phyloP scores from a whole-genome alignment of 1,284 basidiomycete species.

The Tilletiaria anomala region DNA sequence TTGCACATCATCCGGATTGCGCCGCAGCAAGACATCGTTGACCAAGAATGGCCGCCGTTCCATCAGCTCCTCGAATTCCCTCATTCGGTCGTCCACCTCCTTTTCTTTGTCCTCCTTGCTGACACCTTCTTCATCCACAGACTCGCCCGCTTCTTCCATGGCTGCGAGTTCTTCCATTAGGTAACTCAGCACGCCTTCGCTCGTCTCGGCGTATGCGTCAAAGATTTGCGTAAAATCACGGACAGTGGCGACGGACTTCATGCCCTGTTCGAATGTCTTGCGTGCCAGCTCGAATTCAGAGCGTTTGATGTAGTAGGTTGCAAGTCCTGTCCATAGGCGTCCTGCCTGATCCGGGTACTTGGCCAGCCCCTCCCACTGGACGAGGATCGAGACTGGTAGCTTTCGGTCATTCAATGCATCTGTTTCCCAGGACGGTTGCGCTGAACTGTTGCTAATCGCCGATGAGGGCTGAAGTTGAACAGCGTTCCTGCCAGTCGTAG shows the following conservation, averaged over 20 bases:
- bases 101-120: slow-evolving; percentile 55
- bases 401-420: no score
- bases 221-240: slow-evolving; percentile 98
- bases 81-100: slow-evolving; percentile 79
- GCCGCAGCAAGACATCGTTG: slow-evolving; percentile 80
- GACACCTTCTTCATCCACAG: slow-evolving; percentile 11
- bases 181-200: slow-evolving; percentile 75
- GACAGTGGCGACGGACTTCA: slow-evolving; percentile 73
- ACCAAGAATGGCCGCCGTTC: slow-evolving; percentile 89
- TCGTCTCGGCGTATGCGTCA: slow-evolving; percentile 88
- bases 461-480: no score
- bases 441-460: no score
- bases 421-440: no score
- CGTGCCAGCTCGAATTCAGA: slow-evolving; percentile 82
- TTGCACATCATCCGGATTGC: slow-evolving; percentile 95
- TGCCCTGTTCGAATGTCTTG: slow-evolving; percentile 73
- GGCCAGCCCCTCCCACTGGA: slow-evolving; percentile 67
- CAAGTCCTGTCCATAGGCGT: slow-evolving; percentile 84
- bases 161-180: slow-evolving; percentile 70
- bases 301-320: slow-evolving; percentile 96
- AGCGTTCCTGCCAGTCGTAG: no score
- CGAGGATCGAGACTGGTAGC: slow-evolving; percentile 72
- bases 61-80: slow-evolving; percentile 84
- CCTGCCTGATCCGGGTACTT: slow-evolving; percentile 94
- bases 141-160: slow-evolving; percentile 11